Base-by-base conservation (phyloP, 192 early-diverging fungal genomes). In the Spinellus fusiger region DNA sequence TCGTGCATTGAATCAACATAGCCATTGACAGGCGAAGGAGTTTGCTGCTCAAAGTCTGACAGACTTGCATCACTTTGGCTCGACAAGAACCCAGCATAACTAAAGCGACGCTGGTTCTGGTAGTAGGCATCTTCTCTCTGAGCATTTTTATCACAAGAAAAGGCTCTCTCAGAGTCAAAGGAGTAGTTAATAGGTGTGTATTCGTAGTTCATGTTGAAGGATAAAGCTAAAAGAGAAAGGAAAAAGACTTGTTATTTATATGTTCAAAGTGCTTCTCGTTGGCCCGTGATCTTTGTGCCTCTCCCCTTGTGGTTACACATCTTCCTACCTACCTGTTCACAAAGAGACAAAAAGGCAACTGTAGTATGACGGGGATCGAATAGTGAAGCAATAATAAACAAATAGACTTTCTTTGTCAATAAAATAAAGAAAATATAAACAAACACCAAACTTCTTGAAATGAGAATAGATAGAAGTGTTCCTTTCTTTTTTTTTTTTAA, bases 11-110 rank as follows among this genome's bases (percentile, higher is more conserved):
- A 62, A 3, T 69, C 67, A 4, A 62, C 67, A 54, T 69, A 69
- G 47, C 51, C 54, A 44, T 56, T 69, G 33, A 59, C 40, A 28
- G 67, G 67, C 8, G 67, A 69, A 18, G 61, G 60, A 8, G 67
- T 62, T 7, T 55, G 61, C 46, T 62, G 67, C 22, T 69, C 67
- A 59, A 57, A 63, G 29, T 69, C 67, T 16, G 67, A 69, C 3
- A 58, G 37, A 12, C 67, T 61, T 15, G 61, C 54, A n/a, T 62
- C 61, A 23, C 67, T 57, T 26, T 57, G 59, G 34, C 53, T 55
- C 22, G 67, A 69, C n/a, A 69, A 40, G 25, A 63, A 49, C 25
- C 61, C 67, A 13, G 67, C 58, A 51, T 69, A 69, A 23, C 67
- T 69, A 16, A 64, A 59, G 10, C 65, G 57, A 44, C 40, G 40